A percentile compares a stretch with the other conserved stretches of the same genome.
Evolutionary conservation across 768 basidiomycete species (phyloP).

Genomic region (Hydnomerulius pinastri): DNA sequence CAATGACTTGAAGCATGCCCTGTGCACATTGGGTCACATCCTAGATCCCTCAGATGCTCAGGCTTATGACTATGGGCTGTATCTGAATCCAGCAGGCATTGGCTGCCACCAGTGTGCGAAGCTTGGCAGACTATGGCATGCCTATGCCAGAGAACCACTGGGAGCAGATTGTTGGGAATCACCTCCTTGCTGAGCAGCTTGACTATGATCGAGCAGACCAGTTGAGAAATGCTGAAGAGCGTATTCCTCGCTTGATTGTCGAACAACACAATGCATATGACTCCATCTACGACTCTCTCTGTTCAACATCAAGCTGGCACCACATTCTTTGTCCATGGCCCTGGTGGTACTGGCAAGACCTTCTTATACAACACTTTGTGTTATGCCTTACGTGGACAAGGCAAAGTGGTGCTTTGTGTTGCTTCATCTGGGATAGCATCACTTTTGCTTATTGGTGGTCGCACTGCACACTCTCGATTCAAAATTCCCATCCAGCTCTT

Average conservation of each 20-base stretch:
- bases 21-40: not conserved
- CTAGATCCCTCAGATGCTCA: not conserved
- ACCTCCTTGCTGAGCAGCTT: not conserved
- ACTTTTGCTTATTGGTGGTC: constrained; percentile 42
- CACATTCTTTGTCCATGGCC: constrained; percentile 44
- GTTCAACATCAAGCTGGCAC: no score
- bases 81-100: no score
- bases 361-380: constrained; percentile 42
- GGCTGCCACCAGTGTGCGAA: no score
- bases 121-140: not conserved
- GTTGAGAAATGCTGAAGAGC: no score
- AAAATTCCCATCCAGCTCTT: constrained; percentile 44
- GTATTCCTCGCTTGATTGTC: no score
- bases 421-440: constrained; percentile 52
- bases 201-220: no score
- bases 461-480: constrained; percentile 50
- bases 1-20: not conserved
- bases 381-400: constrained; percentile 3
- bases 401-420: no score
- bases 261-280: no score
- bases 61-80: no score
- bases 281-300: no score
- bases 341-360: constrained; percentile 50
- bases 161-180: not conserved
- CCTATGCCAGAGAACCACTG: not conserved